Percentiles rank a stretch among this genome's conserved stretches.
Evolutionary conservation across 305 asterid genomes (phyloP).

Genomic region (Andrographis paniculata): DNA sequence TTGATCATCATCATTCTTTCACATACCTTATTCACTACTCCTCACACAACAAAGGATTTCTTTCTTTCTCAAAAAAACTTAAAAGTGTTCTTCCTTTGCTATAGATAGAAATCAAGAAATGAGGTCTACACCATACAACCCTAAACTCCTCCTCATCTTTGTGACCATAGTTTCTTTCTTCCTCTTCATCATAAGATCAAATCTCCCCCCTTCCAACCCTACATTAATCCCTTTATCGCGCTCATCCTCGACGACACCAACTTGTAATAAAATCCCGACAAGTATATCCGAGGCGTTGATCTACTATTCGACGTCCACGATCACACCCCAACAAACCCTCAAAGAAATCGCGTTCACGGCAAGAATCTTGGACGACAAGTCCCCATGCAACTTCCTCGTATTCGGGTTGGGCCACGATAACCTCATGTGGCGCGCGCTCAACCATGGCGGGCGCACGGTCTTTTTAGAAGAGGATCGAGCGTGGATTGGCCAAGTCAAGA

Average conservation of each 20-base stretch:
- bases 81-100: too few relatives aligned
- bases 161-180: slow-evolving; percentile 26
- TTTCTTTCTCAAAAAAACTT: too few relatives aligned
- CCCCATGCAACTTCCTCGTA: slow-evolving; percentile 73
- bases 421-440: slow-evolving; percentile 80
- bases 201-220: slow-evolving; percentile 20
- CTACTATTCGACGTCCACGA: slow-evolving; percentile 73
- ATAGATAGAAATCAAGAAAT: too few relatives aligned
- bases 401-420: slow-evolving; percentile 88
- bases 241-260: slow-evolving; percentile 25
- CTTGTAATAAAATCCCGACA: slow-evolving; percentile 55
- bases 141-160: slow-evolving; percentile 39
- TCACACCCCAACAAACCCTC: slow-evolving; percentile 71
- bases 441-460: slow-evolving; percentile 69
- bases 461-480: slow-evolving; percentile 72
- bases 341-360: slow-evolving; percentile 58
- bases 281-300: slow-evolving; percentile 46
- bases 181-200: slow-evolving; percentile 46
- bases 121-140: slow-evolving; percentile 54
- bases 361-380: slow-evolving; percentile 35
- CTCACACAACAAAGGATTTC: slow-evolving; percentile 6
- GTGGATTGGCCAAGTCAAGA: slow-evolving; percentile 59
- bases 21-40: slow-evolving; percentile 26
- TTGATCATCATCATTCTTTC: too few relatives aligned
- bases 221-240: slow-evolving; percentile 7